A percentile compares a stretch with the other conserved stretches of the same genome.
phyloP scores from a whole-genome alignment of 345 rosid genomes.

The Anacardium occidentale region DNA sequence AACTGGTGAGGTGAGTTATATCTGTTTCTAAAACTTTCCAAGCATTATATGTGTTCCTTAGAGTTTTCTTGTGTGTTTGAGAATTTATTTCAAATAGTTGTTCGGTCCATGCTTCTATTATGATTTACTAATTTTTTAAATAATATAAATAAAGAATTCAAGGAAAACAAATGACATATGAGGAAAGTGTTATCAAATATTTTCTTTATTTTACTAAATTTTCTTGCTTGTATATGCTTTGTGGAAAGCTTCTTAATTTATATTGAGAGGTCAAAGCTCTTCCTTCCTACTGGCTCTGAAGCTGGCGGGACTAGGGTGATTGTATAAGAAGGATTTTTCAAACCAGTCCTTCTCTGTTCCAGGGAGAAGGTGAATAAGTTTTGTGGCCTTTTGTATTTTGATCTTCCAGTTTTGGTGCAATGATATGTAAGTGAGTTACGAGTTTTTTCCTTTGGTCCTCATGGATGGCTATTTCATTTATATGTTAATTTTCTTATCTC shows the following conservation, averaged over 20 bases:
- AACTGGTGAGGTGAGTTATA: conserved; percentile 78
- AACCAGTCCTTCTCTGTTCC: not conserved
- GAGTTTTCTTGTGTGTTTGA: not conserved
- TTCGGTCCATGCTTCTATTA: not conserved
- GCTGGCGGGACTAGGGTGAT: not conserved
- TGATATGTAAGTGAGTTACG: not conserved
- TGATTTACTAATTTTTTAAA: not conserved
- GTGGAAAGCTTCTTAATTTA: not conserved
- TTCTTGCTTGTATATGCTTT: not conserved
- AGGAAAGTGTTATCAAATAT: not conserved
- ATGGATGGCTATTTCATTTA: no score
- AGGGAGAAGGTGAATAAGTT: not conserved
- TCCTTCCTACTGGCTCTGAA: not conserved
- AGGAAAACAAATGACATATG: not conserved
- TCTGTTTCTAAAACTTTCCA: not conserved
- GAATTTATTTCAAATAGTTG: not conserved
- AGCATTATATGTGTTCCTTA: not conserved
- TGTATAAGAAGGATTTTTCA: not conserved
- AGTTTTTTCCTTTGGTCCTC: no score
- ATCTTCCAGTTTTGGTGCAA: not conserved
- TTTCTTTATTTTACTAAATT: not conserved
- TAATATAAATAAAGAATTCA: not conserved
- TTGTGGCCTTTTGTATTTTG: not conserved
- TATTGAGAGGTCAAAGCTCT: not conserved
- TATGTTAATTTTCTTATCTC: no score